These are phyloP conservation scores for Talaromyces proteolyticus DNA, from an alignment of 495 filamentous ascomycete genomes.

Conservation along the genomic window DNA sequence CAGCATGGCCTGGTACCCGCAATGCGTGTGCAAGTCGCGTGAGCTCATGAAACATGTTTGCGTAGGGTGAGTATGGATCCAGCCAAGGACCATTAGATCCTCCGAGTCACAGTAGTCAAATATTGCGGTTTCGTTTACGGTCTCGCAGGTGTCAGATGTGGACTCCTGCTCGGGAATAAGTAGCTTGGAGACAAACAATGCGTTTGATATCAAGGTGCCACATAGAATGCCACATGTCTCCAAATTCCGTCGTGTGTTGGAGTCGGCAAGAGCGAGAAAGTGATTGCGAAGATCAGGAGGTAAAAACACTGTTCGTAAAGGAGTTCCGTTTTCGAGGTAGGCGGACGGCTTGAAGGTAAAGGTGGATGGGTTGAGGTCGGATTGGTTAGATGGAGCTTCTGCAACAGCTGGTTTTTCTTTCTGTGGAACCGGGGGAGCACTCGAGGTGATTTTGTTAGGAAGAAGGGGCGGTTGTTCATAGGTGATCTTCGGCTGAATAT, in stretches of 20 bases:
- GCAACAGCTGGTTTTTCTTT: conserved; percentile 27
- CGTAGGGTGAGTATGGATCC: conserved; percentile 96
- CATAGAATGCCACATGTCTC: conserved; percentile 95
- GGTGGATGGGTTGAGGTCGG: conserved; percentile 39
- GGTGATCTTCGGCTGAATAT: conserved; percentile 11
- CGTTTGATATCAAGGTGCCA: conserved; percentile 86
- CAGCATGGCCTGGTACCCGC: conserved; percentile 89
- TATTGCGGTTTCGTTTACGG: conserved; percentile 71
- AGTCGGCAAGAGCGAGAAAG: conserved; percentile 65
- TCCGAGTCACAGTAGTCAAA: conserved; percentile 84
- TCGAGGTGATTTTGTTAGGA: conserved; percentile 22
- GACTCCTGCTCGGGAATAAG: conserved; percentile 87
- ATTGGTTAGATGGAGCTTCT: conserved; percentile 14
- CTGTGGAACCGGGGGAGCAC: conserved; percentile 20
- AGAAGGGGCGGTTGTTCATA: conserved; percentile 17
- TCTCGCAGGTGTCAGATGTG: conserved; percentile 92
- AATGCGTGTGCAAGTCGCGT: conserved; percentile 87
- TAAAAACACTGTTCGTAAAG: conserved; percentile 82
- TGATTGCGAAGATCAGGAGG: conserved; percentile 62
- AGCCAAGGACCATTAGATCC: conserved; percentile 84
- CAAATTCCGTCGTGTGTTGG: conserved; percentile 74
- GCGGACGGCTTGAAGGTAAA: conserved; percentile 82
- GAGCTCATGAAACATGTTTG: conserved; percentile 99
- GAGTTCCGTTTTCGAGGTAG: conserved; percentile 80
- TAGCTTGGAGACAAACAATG: conserved; percentile 80